phyloP scores from a whole-genome alignment of 1,139 yeast genomes.

The Yamadazyma sp. region DNA sequence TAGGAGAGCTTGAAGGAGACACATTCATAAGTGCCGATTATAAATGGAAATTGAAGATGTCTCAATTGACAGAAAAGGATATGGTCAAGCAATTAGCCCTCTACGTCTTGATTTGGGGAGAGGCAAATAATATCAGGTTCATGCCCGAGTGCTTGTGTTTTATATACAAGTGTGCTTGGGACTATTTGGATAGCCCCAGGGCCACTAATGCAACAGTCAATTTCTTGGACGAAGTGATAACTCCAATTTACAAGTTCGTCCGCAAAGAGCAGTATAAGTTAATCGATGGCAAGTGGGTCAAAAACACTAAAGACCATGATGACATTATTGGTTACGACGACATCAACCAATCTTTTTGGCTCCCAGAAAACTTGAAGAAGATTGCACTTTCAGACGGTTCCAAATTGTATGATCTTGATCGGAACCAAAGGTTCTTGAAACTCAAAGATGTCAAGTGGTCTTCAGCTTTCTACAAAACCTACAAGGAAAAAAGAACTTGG shows the following conservation, averaged over 20 bases:
- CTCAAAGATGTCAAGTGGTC: conserved; percentile 63
- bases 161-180: conserved; percentile 33
- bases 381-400: conserved; percentile 44
- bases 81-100: conserved; percentile 32
- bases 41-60: conserved; percentile 27
- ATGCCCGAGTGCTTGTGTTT: conserved; percentile 46
- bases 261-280: conserved; percentile 43
- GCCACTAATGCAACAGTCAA: conserved; percentile 8
- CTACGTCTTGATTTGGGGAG: conserved; percentile 45
- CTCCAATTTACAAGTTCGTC: conserved; percentile 46
- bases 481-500: conserved; percentile 75
- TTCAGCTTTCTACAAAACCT: conserved; percentile 68
- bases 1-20: conserved; percentile 12
- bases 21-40: conserved; percentile 18
- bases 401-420: conserved; percentile 44
- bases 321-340: conserved; percentile 83
- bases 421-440: conserved; percentile 43
- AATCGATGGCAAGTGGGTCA: conserved; percentile 40
- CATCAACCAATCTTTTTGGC: conserved; percentile 84
- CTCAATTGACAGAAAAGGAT: conserved; percentile 18
- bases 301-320: conserved; percentile 65
- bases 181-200: conserved; percentile 14
- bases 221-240: conserved; percentile 40
- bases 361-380: conserved; percentile 57
- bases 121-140: conserved; percentile 41